These are phyloP conservation scores for Cryptomeria japonica DNA, from an alignment of 75 land plant species.

Conservation along the genomic window DNA sequence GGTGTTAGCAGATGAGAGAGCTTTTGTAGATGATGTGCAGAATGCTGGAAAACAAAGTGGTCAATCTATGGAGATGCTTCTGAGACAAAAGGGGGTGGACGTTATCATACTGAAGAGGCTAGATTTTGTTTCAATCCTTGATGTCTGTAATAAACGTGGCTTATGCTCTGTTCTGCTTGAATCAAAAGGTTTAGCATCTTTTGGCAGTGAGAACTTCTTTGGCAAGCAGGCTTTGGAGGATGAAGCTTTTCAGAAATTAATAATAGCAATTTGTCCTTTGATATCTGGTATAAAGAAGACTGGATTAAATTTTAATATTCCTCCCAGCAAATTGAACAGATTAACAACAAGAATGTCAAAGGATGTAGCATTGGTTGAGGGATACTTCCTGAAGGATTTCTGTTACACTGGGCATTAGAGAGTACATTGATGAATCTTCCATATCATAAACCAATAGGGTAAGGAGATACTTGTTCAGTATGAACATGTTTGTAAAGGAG, in stretches of 20 bases:
- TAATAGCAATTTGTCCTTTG: constrained; percentile 54
- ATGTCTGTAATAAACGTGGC: constrained; percentile 54
- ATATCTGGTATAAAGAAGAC: constrained; percentile 28
- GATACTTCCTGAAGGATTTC: constrained; percentile 19
- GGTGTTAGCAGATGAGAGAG: constrained; percentile 53
- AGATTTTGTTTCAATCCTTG: constrained; percentile 51
- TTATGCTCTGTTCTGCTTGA: constrained; percentile 74
- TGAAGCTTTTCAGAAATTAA: constrained; percentile 56
- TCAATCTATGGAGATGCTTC: constrained; percentile 24
- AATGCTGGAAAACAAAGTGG: constrained; percentile 15
- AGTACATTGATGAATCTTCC: neutral
- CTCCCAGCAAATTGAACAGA: constrained; percentile 16
- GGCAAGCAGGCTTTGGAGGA: constrained; percentile 50
- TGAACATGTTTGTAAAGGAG: neutral
- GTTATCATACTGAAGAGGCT: constrained; percentile 51
- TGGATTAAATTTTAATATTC: constrained; percentile 16
- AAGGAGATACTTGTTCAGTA: neutral
- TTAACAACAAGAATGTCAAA: constrained; percentile 23
- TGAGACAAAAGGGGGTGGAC: constrained; percentile 52
- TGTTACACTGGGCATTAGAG: neutral
- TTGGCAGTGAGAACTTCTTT: constrained; percentile 40
- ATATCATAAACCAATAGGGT: neutral
- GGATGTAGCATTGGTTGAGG: constrained; percentile 46
- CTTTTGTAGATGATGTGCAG: constrained; percentile 15
- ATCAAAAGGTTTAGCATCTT: constrained; percentile 41